Base-by-base conservation (phyloP, 202 grass and related monocot species). In the Thinopyrum obtusiflorum region DNA sequence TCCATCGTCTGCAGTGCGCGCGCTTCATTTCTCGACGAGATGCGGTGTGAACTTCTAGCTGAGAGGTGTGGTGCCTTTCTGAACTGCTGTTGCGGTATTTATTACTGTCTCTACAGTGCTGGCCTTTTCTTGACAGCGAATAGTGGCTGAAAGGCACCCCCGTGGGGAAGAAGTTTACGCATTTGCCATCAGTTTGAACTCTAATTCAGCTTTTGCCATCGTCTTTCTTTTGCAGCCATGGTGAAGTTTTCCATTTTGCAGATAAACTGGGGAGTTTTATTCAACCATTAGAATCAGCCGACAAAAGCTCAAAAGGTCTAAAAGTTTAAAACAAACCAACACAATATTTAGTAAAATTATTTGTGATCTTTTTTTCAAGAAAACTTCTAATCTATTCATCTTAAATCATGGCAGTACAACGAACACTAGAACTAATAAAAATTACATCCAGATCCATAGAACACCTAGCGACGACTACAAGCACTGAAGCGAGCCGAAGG, bases 21-120 rank as follows among this genome's bases (percentile, higher is more conserved):
- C 47, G 47, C 4, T 57, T 55, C 47, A 49, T 76, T 76, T 74
- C 70, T 27, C 15, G 76, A 78, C 46, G 24, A 60, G 73, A 78
- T 83, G 49, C 53, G n/a, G 37, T 14, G 28, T 78, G 63, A 83
- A 49, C 57, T 83, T 80, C 31, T 29, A 84, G 86, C 73, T 47
- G 63, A 68, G 49, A 68, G 70, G 17, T 20, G 35, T 37, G 47
- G 47, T 53, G 47, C 47, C 51, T 62, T 28, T 87, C 64, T 20
- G 7, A 71, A 33, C 62, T n/a, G 62, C 57, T 31, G 61, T 65
- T 11, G 61, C 24, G 2, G 40, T 28, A 73, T 73, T 73, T 46
- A 73, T 46, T 42, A 27, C 47, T 15, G 17, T 63, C 23, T 12
- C 69, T 73, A 73, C 70, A 73, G 70, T 55, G 27, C 49, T 32